Base-by-base conservation (phyloP, 805 yeast species). In the Candida anglica region DNA sequence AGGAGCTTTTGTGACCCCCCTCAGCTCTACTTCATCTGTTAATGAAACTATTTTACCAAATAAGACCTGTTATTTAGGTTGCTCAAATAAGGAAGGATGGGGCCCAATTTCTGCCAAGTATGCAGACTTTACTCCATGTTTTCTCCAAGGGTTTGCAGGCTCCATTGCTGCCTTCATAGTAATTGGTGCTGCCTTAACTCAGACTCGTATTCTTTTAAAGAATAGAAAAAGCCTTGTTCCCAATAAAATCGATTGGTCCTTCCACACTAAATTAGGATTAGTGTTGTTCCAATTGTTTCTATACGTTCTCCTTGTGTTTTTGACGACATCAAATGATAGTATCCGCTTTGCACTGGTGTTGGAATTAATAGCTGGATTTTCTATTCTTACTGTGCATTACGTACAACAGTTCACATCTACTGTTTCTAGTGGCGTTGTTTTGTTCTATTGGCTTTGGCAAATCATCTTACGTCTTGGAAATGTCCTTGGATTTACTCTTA, bases 381-480 rank as follows among this genome's bases (percentile, higher is more conserved):
- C 82, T 4, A 82, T 78, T 0, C 52, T 74, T 11, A 57, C 63
- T 3, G 57, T 88, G 23, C 81, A 86, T 37, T 83, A 77, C 56
- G 53, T 83, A 38, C 97, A 91, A 53, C 81, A 77, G 49, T 75
- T 71, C 56, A 77, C 83, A 51, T 53, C 79, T 8, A 68, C 61
- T 28, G 73, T 84, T 15, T 77, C 96, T 1, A 75, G 72, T 45
- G 81, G 91, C 2, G 66, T 76, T 0, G 59, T 88, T 30, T 70
- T 91, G 25, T 68, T 81, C 41, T 91, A 76, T 58, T 91, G 96
- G 96, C 61, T 83, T 30, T 66, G 78, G 37, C 65, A 72, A 26
- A 47, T 73, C 1, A 29, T 10, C 60, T 75, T 23, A 73, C 74
- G 42, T 46, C 75, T 4, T 44, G n/a, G n/a, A n/a, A n/a, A n/a